Base-by-base conservation (phyloP, 2,329 filamentous ascomycete genomes). In the Bipolaris bicolor region DNA sequence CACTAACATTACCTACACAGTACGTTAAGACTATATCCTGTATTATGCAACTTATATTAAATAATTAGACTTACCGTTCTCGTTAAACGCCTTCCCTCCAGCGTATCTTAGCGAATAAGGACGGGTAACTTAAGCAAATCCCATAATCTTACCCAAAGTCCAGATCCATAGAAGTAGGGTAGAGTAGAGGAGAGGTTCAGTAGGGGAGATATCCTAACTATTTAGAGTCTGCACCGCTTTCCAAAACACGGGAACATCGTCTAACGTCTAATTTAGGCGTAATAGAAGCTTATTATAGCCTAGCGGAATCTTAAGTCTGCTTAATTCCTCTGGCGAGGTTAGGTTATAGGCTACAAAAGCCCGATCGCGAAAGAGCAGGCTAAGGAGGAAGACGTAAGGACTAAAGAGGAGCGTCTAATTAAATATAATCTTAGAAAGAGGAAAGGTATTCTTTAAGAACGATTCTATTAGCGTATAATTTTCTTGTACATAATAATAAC, bases 41-140 rank as follows among this genome's bases (percentile, higher is more conserved):
- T 13, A 46, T 39, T 11, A 50, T 26, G 13, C 1, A n/a, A 10
- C 16, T 46, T 49, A 7, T 13, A 50, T 55, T 31, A 1, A 43
- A 48, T 5, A 43, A 31, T 37, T 54, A 9, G 34, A 73, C 46
- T 70, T 64, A 79, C 71, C 29, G 54, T 74, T 78, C 43, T 75
- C 55, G 56, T 79, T 77, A 45, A 79, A 76, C 4, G 65, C 72
- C 56, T 78, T 78, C 15, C 71, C 71, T 63, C 45, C 63, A 18
- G 60, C 62, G 57, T 79, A 78, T 64, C 66, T 67, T 18, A 79
- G 70, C 24, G 44, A 57, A 58, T 79, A 78, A 11, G 64, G 72
- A 62, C 68, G 68, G 6, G 69, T 68, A 7, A 55, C 52, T 55
- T 55, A 2, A 50, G 52, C 13, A 40, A 55, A 55, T 16, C 33